Conservation (phyloP, 371 early-diverging fungal species). For the Apophysomyces variabilis region DNA sequence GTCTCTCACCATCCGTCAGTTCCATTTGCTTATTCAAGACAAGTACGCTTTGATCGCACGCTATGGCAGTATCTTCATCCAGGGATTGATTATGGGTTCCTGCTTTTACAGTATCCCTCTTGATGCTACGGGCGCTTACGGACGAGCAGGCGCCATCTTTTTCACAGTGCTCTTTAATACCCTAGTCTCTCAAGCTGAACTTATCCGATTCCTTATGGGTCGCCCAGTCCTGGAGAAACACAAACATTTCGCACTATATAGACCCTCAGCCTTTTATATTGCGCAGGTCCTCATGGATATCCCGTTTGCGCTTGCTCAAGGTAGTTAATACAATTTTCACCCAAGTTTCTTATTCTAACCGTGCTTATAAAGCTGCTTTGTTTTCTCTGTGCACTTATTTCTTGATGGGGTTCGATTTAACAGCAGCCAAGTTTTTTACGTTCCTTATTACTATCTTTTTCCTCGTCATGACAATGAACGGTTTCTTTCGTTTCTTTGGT, state of each 20-base stretch:
- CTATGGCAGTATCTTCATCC: slow-evolving; percentile 57
- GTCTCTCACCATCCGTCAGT: slow-evolving; percentile 54
- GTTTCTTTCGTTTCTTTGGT: slow-evolving; percentile 57
- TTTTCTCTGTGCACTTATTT: slow-evolving; percentile 47
- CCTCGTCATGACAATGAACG: slow-evolving; percentile 45
- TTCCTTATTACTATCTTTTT: slow-evolving; percentile 47
- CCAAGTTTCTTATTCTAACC: not conserved
- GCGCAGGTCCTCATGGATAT: slow-evolving; percentile 58
- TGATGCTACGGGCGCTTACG: slow-evolving; percentile 62
- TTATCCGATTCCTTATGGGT: slow-evolving; percentile 56
- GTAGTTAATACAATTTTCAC: slow-evolving; percentile 27
- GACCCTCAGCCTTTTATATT: slow-evolving; percentile 65
- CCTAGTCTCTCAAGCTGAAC: slow-evolving; percentile 55
- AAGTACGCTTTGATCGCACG: slow-evolving; percentile 51
- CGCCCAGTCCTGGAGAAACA: slow-evolving; percentile 71
- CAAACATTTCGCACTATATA: slow-evolving; percentile 68
- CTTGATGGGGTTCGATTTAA: slow-evolving; percentile 51
- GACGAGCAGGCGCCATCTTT: slow-evolving; percentile 69
- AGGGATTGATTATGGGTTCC: slow-evolving; percentile 70
- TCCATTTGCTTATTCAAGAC: slow-evolving; percentile 52
- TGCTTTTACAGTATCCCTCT: slow-evolving; percentile 63
- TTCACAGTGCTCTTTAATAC: slow-evolving; percentile 61
- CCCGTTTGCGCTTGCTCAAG: slow-evolving; percentile 39
- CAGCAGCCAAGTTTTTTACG: slow-evolving; percentile 51
- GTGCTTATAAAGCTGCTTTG: slow-evolving; percentile 14